These are phyloP conservation scores for Phytopythium litorale DNA, from an alignment of 352 stramenopile species.

Conservation along the genomic window DNA sequence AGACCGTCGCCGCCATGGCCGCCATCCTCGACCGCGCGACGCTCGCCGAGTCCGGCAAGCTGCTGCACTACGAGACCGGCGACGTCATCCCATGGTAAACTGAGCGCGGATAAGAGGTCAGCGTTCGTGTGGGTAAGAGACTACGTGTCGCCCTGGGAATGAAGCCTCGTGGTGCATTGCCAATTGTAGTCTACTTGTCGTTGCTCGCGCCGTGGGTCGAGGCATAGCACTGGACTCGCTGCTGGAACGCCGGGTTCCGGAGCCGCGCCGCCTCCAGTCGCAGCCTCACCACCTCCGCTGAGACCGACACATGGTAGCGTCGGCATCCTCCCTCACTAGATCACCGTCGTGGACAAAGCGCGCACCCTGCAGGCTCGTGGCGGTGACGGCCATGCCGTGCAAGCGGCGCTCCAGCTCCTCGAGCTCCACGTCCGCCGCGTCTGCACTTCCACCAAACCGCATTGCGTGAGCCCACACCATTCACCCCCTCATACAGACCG, in stretches of 20 bases:
- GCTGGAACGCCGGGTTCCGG: conserved; percentile 10
- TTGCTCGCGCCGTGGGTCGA: not conserved
- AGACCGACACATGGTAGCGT: not conserved
- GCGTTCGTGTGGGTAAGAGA: not conserved
- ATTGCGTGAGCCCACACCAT: not conserved
- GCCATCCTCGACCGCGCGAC: conserved; percentile 43
- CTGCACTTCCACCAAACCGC: not conserved
- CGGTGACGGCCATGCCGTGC: not conserved
- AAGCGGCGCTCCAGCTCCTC: not conserved
- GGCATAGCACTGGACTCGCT: conserved; percentile 8
- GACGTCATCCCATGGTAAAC: conserved; percentile 44
- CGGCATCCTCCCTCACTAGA: not conserved
- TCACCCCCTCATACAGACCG: not conserved
- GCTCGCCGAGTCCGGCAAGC: conserved; percentile 46
- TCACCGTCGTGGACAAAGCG: not conserved
- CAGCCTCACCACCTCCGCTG: conserved; percentile 12
- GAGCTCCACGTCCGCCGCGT: not conserved
- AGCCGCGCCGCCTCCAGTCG: conserved; percentile 13
- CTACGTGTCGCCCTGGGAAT: not conserved
- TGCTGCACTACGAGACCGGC: conserved; percentile 57
- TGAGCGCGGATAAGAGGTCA: not conserved
- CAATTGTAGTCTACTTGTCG: not conserved
- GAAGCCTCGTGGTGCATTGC: not conserved
- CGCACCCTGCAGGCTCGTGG: conserved; percentile 1
- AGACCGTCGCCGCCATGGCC: conserved; percentile 49